Base-by-base conservation (phyloP, 306 rosid species). In the Dryas octopetala region DNA sequence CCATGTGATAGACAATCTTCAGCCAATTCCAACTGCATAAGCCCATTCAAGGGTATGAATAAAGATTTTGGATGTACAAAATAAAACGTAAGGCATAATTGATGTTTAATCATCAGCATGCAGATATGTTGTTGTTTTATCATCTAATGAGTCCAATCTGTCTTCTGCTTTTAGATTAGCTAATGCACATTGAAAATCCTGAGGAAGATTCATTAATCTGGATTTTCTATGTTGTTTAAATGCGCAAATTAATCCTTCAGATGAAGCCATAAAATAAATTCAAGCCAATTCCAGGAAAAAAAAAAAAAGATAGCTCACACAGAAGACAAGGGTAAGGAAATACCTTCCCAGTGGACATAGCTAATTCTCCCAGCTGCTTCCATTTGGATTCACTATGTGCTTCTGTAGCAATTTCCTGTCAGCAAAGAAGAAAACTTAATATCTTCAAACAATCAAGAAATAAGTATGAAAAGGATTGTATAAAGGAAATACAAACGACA, bases 331-430 rank as follows among this genome's bases (percentile, higher is more conserved):
- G 51, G 28, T 74, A 65, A 74, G 58, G 50, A 55, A 68, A 62
- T 77, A 96, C 99, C 97, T 92, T 88, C 81, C 98, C 97, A 60
- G 79, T 77, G 66, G 99, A 96, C 98, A 96, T 85, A 40, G 98
- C 97, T 62, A 92, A 86, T 72, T 83, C 98, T 78, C 98, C 99
- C 86, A 96, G 86, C 83, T 86, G 96, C 91, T 92, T 92, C 99
- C 99, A 96, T 81, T 96, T 96, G 61, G 98, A 84, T 83, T 96
- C 98, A n/a, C 88, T 90, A 69, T 85, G 85, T 71, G 81, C 92
- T 74, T 79, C 86, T 10, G 84, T 77, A 11, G 99, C 99, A 84
- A 96, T 96, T 80, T 83, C 86, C 99, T 96, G 85, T 60, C 80
- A 55, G 61, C 73, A 63, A 62, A 73, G 49, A 70, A 59, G 85